Evolutionary conservation across 495 filamentous ascomycete species (phyloP).

Genomic region (Penicillium turbatum): DNA sequence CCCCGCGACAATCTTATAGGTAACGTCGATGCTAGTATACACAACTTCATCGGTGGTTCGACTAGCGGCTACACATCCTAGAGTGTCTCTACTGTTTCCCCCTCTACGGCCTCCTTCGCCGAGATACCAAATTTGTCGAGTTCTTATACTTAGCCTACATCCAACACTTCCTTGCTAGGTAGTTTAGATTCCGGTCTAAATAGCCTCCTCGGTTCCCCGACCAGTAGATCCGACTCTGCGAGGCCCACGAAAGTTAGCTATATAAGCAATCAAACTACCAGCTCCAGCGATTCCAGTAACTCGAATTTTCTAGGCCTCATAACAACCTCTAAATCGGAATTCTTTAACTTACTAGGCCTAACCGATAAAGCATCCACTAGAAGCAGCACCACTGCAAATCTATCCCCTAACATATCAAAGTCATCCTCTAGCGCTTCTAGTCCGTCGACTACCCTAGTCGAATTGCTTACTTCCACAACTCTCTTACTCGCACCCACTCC

Average conservation of each 20-base stretch:
- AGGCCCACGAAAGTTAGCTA: too few relatives aligned
- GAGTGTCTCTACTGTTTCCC: neutral
- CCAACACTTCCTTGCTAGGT: slow-evolving; percentile 7
- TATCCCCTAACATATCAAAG: too few relatives aligned
- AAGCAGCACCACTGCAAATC: slow-evolving; percentile 3
- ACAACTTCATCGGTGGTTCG: neutral
- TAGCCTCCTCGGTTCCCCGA: neutral
- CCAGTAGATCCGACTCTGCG: neutral
- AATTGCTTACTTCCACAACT: slow-evolving; percentile 22
- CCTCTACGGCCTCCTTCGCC: neutral
- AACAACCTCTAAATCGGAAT: slow-evolving; percentile 2
- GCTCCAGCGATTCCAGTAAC: neutral
- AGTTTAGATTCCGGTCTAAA: neutral
- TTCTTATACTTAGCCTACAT: neutral
- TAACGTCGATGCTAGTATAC: neutral
- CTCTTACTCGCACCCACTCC: slow-evolving; percentile 9
- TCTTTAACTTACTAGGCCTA: slow-evolving; percentile 2
- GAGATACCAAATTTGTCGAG: neutral
- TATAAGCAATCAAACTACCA: neutral
- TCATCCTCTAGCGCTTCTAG: neutral
- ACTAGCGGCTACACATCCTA: neutral
- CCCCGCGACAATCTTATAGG: neutral
- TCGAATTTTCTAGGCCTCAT: neutral
- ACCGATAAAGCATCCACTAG: slow-evolving; percentile 4
- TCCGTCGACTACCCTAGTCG: slow-evolving; percentile 23